These are phyloP conservation scores for Theobroma cacao DNA, from an alignment of 345 rosid species.

Conservation along the genomic window DNA sequence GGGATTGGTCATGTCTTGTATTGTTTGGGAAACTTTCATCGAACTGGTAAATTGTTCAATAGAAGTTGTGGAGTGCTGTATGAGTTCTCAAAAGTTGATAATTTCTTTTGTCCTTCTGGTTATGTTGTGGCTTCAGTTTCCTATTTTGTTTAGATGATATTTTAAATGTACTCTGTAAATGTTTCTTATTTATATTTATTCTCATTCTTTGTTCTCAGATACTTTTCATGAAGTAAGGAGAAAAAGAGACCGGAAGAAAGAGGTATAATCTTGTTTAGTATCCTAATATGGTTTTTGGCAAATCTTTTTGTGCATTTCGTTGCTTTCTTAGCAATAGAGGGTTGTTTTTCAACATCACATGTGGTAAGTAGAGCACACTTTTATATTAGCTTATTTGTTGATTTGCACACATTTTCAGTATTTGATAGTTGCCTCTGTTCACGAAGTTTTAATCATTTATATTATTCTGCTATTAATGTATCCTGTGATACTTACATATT, in stretches of 20 bases:
- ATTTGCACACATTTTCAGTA: too few relatives aligned
- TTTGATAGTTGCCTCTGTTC: neutral
- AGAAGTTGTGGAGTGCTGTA: neutral
- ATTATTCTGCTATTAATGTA: neutral
- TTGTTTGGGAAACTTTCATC: neutral
- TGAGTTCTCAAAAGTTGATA: neutral
- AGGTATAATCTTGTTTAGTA: conserved; percentile 40
- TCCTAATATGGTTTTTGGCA: neutral
- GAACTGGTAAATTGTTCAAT: neutral
- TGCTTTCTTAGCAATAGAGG: neutral
- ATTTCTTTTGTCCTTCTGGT: neutral
- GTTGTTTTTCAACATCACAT: neutral
- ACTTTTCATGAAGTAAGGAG: conserved; percentile 84
- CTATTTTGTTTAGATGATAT: neutral
- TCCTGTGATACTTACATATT: neutral
- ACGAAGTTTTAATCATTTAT: neutral
- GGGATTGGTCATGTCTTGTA: neutral
- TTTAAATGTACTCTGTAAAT: neutral
- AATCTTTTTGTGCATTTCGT: neutral
- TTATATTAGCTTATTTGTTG: neutral
- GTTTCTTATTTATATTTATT: conserved; percentile 9
- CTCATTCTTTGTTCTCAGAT: conserved; percentile 42
- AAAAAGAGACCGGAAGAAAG: conserved; percentile 73
- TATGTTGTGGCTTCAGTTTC: neutral
- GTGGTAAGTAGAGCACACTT: neutral